Evolutionary conservation across 2,329 filamentous ascomycete genomes (phyloP), one percentile per base, ranked within the genome.

Genomic region (Pestalotiopsis sp.): DNA sequence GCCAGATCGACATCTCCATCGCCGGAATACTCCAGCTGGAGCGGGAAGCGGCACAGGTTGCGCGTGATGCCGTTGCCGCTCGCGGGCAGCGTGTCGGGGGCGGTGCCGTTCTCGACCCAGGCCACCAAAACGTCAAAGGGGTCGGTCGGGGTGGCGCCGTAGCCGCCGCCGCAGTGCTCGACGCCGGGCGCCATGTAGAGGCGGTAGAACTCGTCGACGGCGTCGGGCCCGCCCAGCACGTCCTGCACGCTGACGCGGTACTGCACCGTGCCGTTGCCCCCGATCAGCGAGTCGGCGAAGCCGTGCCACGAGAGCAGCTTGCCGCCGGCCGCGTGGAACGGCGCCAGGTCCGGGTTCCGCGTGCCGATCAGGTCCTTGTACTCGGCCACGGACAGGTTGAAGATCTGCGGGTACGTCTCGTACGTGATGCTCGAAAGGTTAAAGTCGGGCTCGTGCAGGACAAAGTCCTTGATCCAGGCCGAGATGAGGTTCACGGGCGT

Each of bases 231-330:
- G 1, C 74, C 66, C 25, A 79, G 72, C 20, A 76, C 73, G 27
- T 74, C 72, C 25, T 68, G 67, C 1, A 78, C 76, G 49, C 74
- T 66, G 49, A 79, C 74, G 65, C 77, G 76, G 66, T 79, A 81
- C 58, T 74, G 74, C 23, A 71, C 72, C 1, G 78, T 77, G 7
- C 76, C 75, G 52, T 81, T 78, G 6, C 78, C 59, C 1, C 69
- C n/a, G 70, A 72, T 63, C 11, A 49, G 36, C 23, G 57, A 64
- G 69, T 82, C 80, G 4, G 74, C 76, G 5, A 71, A 70, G 25
- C 65, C 65, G 23, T 67, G 65, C 52, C 57, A 67, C 20, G 65
- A 61, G 36, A 67, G 65, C 36, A 67, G 36, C 57, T 61, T 67
- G n/a, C 65, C 65, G n/a, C 65, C 65, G 6, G 57, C 56, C 56